These are phyloP conservation scores for Alloteropsis semialata DNA, from an alignment of 176 grass and related monocot species.

Conservation along the genomic window DNA sequence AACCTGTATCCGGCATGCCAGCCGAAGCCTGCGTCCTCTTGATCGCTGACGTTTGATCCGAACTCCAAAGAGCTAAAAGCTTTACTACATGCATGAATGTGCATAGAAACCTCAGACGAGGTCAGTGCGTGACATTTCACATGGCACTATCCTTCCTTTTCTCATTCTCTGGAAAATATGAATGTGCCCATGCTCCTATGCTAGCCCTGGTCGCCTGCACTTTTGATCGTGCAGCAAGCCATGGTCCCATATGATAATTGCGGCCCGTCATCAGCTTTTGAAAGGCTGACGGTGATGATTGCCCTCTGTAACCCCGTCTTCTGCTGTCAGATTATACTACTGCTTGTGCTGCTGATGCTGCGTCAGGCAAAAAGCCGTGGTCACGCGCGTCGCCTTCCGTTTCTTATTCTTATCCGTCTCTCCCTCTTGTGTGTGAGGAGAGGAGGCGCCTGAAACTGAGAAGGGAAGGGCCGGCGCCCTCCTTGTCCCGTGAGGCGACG, in stretches of 20 bases:
- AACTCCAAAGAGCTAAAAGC: neutral
- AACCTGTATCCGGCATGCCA: neutral
- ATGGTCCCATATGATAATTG: neutral
- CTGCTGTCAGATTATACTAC: neutral
- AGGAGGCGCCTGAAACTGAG: neutral
- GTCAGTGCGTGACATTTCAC: constrained; percentile 2
- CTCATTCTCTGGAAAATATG: neutral
- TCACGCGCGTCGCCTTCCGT: constrained; percentile 6
- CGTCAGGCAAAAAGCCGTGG: neutral
- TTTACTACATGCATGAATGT: neutral
- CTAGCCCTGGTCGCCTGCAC: neutral
- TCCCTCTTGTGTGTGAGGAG: neutral
- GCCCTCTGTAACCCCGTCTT: neutral
- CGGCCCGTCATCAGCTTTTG: neutral
- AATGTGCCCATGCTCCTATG: neutral
- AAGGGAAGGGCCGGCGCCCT: neutral
- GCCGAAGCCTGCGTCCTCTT: neutral
- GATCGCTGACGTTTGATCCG: neutral
- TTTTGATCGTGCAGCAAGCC: neutral
- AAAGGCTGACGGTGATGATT: constrained; percentile 14
- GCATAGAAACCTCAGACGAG: neutral
- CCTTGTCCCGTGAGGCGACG: constrained; percentile 4
- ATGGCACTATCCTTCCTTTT: neutral
- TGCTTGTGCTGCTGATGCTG: neutral
- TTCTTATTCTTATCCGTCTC: neutral